Evolutionary conservation across 768 basidiomycete genomes (phyloP), one percentile per base, ranked within the genome.

Genomic region (Podaxis rugospora): DNA sequence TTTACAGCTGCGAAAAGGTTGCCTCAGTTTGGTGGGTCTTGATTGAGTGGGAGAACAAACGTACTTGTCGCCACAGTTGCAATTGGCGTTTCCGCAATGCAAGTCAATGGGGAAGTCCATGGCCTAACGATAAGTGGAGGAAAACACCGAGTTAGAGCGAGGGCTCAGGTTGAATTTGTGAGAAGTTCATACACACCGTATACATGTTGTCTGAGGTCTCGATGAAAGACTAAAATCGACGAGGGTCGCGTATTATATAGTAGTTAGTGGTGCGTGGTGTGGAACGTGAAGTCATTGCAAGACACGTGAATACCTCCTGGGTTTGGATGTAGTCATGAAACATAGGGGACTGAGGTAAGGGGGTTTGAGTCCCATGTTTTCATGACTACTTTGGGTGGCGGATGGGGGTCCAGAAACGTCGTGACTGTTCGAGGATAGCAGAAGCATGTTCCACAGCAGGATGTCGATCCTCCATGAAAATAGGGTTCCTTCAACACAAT

Each of bases 61-160:
- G 18, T 14, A 58, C 57, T 50, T 50, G 9, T 59, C 57, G 27
- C 57, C 57, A n/a, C 57, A 59, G 13, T 36, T 40, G n/a, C 57
- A 59, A 18, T 59, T 51, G 25, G 37, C 1, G 23, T 59, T 59
- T 4, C 57, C 57, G 18, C 57, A 59, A 40, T 59, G 57, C n/a
- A 40, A 40, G 27, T 51, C 27, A 13, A 44, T 39, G 10, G 49
- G 57, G 7, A 51, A 27, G n/a, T 51, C n/a, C 9, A 40, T 42
- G 9, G 13, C 51, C 57, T 59, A 14, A 3, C 2, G 23, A 16
- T 13, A 40, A 18, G n/a, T 6, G 4, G n/a, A 7, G 25, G 7
- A 18, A 6, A 37, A 3, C 27, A 11, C 10, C 13, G 40, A 9
- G 50, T 47, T 10, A 35, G 21, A 11, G 27, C 18, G n/a, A 35